Evolutionary conservation across 495 filamentous ascomycete species (phyloP).

Genomic region (Annulohypoxylon moriforme): DNA sequence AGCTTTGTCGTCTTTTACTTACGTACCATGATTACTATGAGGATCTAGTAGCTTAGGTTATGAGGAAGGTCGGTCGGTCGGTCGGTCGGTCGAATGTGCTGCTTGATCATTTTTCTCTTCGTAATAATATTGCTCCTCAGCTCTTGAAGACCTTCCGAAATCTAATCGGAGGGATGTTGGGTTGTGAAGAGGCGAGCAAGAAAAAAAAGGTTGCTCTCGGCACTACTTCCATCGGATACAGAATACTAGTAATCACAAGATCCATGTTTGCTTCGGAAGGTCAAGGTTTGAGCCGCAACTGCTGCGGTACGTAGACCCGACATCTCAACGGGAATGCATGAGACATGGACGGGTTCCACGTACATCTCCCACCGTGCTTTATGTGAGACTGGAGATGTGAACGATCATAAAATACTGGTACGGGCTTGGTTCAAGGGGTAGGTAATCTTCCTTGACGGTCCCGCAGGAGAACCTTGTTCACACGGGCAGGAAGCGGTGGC

Average conservation of each 20-base stretch:
- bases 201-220: conserved; percentile 20
- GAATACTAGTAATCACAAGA: conserved; percentile 16
- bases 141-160: conserved; percentile 8
- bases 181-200: conserved; percentile 10
- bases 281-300: conserved; percentile 41
- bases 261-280: conserved; percentile 31
- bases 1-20: conserved; percentile 21
- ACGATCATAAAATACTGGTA: conserved; percentile 20
- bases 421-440: conserved; percentile 12
- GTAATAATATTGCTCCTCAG: conserved; percentile 6
- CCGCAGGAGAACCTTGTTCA: conserved; percentile 33
- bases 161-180: conserved; percentile 2
- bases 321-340: conserved; percentile 20
- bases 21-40: conserved; percentile 15
- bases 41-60: conserved; percentile 3
- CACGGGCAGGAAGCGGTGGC: conserved; percentile 34
- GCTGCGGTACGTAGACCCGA: conserved; percentile 2
- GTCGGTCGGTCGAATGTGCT: conserved; percentile 10
- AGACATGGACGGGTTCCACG: conserved; percentile 17
- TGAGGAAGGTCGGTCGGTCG: conserved; percentile 8
- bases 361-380: conserved; percentile 8
- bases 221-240: conserved; percentile 22
- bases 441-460: conserved; percentile 24
- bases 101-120: conserved; percentile 10
- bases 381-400: conserved; percentile 23